Percentiles rank a stretch among this genome's conserved stretches.
phyloP scores from a whole-genome alignment of 106 monocot genomes.

The Hemerocallis citrina region DNA sequence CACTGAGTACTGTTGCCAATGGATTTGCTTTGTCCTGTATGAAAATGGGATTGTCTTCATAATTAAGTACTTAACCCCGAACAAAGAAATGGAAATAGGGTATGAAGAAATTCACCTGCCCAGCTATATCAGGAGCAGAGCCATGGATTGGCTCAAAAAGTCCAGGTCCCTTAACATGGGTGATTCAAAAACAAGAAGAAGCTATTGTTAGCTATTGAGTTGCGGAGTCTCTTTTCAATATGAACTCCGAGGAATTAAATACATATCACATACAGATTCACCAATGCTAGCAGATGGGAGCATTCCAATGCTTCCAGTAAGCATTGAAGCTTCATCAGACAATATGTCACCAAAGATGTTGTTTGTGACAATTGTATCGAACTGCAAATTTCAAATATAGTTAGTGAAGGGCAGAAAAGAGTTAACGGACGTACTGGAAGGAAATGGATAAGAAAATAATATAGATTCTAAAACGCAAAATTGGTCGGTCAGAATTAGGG shows the following conservation, averaged over 20 bases:
- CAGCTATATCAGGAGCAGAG: constrained; percentile 94
- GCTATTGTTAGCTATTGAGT: neutral
- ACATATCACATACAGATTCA: constrained; percentile 59
- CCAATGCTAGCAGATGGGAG: constrained; percentile 91
- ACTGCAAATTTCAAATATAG: constrained; percentile 40
- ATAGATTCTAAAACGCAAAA: too few species aligned
- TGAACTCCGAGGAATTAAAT: neutral
- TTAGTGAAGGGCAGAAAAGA: neutral
- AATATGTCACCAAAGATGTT: constrained; percentile 96
- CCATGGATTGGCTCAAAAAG: constrained; percentile 97
- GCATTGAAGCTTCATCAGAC: constrained; percentile 95
- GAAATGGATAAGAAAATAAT: neutral
- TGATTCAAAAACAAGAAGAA: neutral
- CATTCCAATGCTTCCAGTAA: constrained; percentile 98
- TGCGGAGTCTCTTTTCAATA: neutral
- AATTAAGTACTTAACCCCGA: neutral
- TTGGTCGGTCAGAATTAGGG: too few species aligned
- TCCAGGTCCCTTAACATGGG: constrained; percentile 65
- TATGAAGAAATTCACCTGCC: constrained; percentile 43
- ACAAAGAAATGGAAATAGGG: neutral
- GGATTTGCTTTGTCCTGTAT: constrained; percentile 92
- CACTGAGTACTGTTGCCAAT: constrained; percentile 83
- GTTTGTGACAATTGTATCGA: constrained; percentile 92
- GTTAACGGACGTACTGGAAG: neutral
- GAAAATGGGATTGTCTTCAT: neutral